These are phyloP conservation scores for Debaryomyces robertsiae DNA, from an alignment of 1,139 yeast species.

Conservation along the genomic window DNA sequence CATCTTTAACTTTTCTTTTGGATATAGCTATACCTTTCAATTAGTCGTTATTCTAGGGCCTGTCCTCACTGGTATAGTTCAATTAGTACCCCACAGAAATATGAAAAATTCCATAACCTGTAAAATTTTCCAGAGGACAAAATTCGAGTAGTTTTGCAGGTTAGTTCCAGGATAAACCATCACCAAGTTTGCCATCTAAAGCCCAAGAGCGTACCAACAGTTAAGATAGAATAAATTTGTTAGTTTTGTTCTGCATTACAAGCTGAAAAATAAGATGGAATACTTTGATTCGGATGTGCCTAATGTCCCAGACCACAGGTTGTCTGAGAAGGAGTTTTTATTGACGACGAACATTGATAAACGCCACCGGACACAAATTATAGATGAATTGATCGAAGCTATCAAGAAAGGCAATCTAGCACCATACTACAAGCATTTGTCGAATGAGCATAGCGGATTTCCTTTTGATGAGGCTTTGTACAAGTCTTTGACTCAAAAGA, in stretches of 20 bases:
- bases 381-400: constrained; percentile 49
- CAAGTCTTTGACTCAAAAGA: constrained; percentile 50
- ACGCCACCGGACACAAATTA: constrained; percentile 43
- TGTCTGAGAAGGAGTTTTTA: constrained; percentile 77
- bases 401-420: constrained; percentile 70
- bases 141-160: constrained; percentile 8
- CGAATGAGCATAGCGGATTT: constrained; percentile 48
- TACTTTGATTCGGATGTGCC: constrained; percentile 50
- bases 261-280: constrained; percentile 25
- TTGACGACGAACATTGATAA: constrained; percentile 44
- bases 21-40: too few relatives aligned
- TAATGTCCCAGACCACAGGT: constrained; percentile 74
- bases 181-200: constrained; percentile 8
- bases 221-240: too few relatives aligned
- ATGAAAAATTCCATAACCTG: constrained; percentile 5
- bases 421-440: constrained; percentile 79
- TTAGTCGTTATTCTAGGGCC: too few relatives aligned
- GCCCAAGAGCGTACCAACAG: background rate
- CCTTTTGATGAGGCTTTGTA: constrained; percentile 64
- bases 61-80: background rate
- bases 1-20: constrained; percentile 21
- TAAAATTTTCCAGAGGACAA: background rate
- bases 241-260: too few relatives aligned
- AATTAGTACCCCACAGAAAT: constrained; percentile 8
- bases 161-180: constrained; percentile 2